phyloP scores from a whole-genome alignment of 345 rosid species.

The Syzygium grande region DNA sequence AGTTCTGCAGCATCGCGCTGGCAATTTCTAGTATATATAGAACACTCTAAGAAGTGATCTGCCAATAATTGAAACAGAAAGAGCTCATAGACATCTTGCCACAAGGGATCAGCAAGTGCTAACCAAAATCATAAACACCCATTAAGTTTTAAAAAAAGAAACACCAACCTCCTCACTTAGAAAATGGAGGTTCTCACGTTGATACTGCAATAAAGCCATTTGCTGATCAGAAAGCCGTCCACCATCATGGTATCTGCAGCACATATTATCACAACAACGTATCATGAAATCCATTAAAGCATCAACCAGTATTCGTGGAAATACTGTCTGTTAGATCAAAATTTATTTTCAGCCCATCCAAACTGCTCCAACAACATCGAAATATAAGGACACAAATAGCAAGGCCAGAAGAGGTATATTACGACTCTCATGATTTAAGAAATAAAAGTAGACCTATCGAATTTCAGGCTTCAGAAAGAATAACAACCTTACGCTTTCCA shows the following conservation, averaged over 20 bases:
- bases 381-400: neutral
- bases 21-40: neutral
- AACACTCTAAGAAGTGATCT: neutral
- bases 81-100: neutral
- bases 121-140: neutral
- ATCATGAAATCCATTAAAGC: neutral
- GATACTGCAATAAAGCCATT: slow-evolving; percentile 92
- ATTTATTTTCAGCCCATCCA: neutral
- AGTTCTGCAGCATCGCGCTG: neutral
- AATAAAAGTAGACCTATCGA: neutral
- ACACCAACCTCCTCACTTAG: slow-evolving; percentile 79
- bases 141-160: neutral
- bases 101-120: neutral
- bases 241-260: slow-evolving; percentile 55
- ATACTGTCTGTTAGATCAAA: neutral
- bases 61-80: neutral
- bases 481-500: slow-evolving; percentile 80
- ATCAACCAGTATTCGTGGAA: neutral
- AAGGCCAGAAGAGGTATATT: neutral
- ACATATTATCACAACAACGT: neutral
- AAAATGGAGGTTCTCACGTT: slow-evolving; percentile 95
- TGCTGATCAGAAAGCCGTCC: slow-evolving; percentile 95
- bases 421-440: neutral
- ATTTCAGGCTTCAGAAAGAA: neutral
- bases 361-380: neutral